A percentile compares a stretch with the other conserved stretches of the same genome.
These are phyloP conservation scores for Komagataella mondaviorum DNA, from an alignment of 805 yeast genomes.

Conservation along the genomic window DNA sequence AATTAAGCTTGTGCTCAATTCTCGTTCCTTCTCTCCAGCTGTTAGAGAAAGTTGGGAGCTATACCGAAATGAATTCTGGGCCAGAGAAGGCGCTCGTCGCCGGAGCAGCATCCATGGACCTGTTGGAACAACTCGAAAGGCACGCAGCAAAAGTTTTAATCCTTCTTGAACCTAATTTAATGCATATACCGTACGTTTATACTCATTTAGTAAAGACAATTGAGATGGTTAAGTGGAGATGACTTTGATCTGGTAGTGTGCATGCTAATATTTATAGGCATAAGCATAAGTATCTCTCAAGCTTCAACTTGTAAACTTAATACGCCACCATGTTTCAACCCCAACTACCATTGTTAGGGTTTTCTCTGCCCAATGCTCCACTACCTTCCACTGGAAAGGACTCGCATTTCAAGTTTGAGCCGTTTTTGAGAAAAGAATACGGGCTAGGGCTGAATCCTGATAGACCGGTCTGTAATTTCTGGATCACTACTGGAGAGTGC, in stretches of 20 bases:
- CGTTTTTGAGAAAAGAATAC: conserved; percentile 67
- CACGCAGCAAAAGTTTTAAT: not conserved
- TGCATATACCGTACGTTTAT: not conserved
- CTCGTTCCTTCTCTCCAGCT: conserved; percentile 71
- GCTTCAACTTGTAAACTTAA: not conserved
- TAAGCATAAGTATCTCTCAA: no score
- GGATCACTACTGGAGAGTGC: conserved; percentile 56
- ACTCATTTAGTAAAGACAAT: not conserved
- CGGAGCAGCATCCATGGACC: conserved; percentile 12
- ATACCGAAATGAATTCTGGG: conserved; percentile 90
- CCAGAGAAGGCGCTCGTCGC: conserved; percentile 62
- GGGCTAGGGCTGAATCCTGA: conserved; percentile 79
- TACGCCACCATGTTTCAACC: not conserved
- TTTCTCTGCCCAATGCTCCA: not conserved
- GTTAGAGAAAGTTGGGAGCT: conserved; percentile 91
- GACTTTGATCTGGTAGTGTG: not conserved
- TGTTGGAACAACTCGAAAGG: not conserved
- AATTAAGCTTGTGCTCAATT: conserved; percentile 68
- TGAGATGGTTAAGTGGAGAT: no score
- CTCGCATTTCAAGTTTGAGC: conserved; percentile 51
- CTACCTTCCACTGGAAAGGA: not conserved
- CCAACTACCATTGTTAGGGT: not conserved
- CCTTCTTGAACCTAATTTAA: not conserved
- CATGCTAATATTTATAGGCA: no score
- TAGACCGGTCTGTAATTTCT: conserved; percentile 75